Base-by-base conservation (phyloP, 1,139 yeast genomes). In the Yamadazyma triangularis region DNA sequence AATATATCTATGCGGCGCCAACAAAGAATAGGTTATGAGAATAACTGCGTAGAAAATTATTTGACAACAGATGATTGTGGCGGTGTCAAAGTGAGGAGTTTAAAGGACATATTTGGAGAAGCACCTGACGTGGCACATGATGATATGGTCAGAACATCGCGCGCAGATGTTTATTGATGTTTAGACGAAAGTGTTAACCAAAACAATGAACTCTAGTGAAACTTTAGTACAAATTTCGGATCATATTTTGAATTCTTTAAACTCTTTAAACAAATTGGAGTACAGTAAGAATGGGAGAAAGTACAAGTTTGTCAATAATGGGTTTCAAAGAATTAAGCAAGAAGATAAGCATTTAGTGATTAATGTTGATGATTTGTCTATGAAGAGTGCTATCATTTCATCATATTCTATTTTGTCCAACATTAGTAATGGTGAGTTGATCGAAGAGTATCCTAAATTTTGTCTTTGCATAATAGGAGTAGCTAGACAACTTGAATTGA, bases 261-360 rank as follows among this genome's bases (percentile, higher is more conserved):
- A 52, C 33, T 53, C 53, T 8, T 51, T 69, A 24, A 53, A 58
- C 38, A 56, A 58, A 38, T 56, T 65, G 13, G 74, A 70, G 39
- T 71, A 67, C 47, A 60, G 60, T 41, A 67, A 64, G 38, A 71
- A 70, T 41, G 79, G 79, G 11, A 54, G 77, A 30, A 70, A 69
- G 44, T 74, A 73, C 47, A 64, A 70, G 29, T 65, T 70, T 33
- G 70, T 73, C 30, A 64, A 69, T 42, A 71, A 73, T 36, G 56
- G 58, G 24, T 73, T 73, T 42, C 73, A 70, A 36, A 49, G 79
- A 34, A 57, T 74, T 13, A 58, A 71, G 28, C 75, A 69, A 34
- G 76, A 70, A 44, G 70, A 70, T 36, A 74, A 73, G 47, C 74
- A 70, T 42, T 51, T 74, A 25, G 55, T 73, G n/a, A 59, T 73